Evolutionary conservation across 2,329 filamentous ascomycete species (phyloP).

Genomic region (Aspergillus fumigatiaffinis): DNA sequence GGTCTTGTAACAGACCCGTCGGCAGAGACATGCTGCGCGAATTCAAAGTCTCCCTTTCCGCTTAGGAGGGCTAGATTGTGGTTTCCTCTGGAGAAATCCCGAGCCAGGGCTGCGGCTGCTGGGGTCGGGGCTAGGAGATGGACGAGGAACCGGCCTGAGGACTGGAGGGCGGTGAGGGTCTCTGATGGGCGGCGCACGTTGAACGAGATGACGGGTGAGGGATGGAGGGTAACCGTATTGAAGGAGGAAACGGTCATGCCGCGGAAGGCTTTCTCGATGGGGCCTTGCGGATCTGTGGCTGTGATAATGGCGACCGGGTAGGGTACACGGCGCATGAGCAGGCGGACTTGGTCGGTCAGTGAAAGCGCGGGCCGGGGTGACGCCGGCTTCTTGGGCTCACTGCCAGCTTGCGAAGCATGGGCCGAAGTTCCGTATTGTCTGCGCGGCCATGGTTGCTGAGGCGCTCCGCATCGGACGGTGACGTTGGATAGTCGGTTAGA

Average conservation of each 20-base stretch:
- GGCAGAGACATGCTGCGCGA: conserved; percentile 13
- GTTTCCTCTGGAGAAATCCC: conserved; percentile 40
- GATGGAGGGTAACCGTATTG: conserved; percentile 54
- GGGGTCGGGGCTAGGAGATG: conserved; percentile 45
- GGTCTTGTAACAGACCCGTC: conserved; percentile 4
- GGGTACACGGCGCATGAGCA: conserved; percentile 52
- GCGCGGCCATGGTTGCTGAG: background rate
- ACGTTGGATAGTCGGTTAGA: background rate
- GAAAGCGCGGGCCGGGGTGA: background rate
- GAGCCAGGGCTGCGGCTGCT: conserved; percentile 33
- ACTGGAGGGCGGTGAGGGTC: conserved; percentile 51
- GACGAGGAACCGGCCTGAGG: conserved; percentile 46
- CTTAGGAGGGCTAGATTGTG: conserved; percentile 28
- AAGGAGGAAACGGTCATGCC: conserved; percentile 61
- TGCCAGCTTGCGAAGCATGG: background rate
- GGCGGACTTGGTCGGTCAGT: conserved; percentile 37
- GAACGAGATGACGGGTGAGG: conserved; percentile 57
- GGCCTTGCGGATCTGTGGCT: conserved; percentile 33
- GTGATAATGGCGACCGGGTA: conserved; percentile 58
- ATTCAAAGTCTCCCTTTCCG: conserved; percentile 28
- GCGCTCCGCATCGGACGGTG: background rate
- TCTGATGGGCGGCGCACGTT: conserved; percentile 56
- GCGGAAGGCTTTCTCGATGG: conserved; percentile 31
- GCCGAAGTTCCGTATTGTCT: background rate
- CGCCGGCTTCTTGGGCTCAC: background rate